Evolutionary conservation across 331 rosid species (phyloP), one percentile per base, ranked within the genome.

Genomic region (Quercus tomentella): DNA sequence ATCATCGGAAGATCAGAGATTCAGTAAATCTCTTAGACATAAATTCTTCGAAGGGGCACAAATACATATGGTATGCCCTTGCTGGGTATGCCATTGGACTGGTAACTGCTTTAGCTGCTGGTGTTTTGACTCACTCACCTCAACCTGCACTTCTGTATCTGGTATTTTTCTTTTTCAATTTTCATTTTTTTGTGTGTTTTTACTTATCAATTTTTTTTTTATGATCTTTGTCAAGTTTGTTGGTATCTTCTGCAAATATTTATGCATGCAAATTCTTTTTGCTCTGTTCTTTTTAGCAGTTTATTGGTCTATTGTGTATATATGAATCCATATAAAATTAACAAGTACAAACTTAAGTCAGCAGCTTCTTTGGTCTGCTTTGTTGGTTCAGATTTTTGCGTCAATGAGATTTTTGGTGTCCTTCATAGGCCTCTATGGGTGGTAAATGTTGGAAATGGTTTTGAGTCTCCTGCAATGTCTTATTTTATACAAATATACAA

Each of bases 21-120:
- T 79, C 89, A n/a, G 88, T 93, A 35, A 91, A 78, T 68, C 90
- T 93, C 79, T 68, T 85, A 49, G 99, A 96, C 49, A 79, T 96
- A 74, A 81, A 87, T 79, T 88, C 98, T 73, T 88, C 97, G 23
- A 93, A 91, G 86, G 99, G 99, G 79, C 97, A 96, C 86, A 96
- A 93, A 72, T 96, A 96, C 85, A 93, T 93, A 79, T 93, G 99
- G 98, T 96, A 91, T 88, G 98, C 99, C 51, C 91, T 96, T 74
- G 91, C 97, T 82, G 99, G 99, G 57, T 96, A 96, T 85, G 98
- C 99, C 75, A 76, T 96, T 33, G 98, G 99, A 54, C 89, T 96
- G 77, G 84, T 96, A 58, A 80, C 88, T 51, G 99, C 99, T 87
- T 84, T 96, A 87, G 93, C 98, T 25, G 98, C 98, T 63, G 98